Percentiles rank a stretch among this genome's conserved stretches.
These are phyloP conservation scores for Solanum peruvianum DNA, from an alignment of 257 asterid genomes.

Conservation along the genomic window DNA sequence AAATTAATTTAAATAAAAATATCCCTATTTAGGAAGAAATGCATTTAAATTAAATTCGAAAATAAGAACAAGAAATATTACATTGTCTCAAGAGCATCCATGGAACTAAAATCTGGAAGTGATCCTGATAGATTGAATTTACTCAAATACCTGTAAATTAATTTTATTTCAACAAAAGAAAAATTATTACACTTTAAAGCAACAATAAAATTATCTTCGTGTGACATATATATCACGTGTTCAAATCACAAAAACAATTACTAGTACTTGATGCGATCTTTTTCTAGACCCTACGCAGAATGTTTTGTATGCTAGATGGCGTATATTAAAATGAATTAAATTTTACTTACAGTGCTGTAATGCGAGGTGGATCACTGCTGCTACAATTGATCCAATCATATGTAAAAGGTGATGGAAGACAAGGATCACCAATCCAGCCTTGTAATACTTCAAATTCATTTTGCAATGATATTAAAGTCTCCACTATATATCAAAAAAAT, in stretches of 20 bases:
- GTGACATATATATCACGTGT: accelerated
- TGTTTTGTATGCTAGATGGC: accelerated
- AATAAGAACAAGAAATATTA: neutral
- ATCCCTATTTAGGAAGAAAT: neutral
- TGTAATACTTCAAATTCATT: slow-evolving; percentile 13
- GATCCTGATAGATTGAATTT: slow-evolving; percentile 16
- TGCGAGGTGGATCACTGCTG: slow-evolving; percentile 39
- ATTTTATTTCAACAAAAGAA: neutral
- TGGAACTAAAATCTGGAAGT: slow-evolving; percentile 30
- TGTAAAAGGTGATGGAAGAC: slow-evolving; percentile 50
- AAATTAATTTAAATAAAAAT: neutral
- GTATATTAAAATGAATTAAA: neutral
- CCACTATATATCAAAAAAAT: slow-evolving; percentile 2
- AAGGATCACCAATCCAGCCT: slow-evolving; percentile 62
- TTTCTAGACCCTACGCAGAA: accelerated
- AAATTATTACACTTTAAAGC: neutral
- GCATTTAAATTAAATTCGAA: neutral
- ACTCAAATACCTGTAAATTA: slow-evolving; percentile 15
- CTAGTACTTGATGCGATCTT: neutral
- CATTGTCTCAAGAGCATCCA: slow-evolving; percentile 51
- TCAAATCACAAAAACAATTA: accelerated
- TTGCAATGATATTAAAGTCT: slow-evolving; percentile 30
- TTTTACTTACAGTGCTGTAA: slow-evolving; percentile 43
- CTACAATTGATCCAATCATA: slow-evolving; percentile 70
- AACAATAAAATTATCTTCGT: neutral